phyloP scores from a whole-genome alignment of 257 asterid genomes.

The Solanum boliviense region DNA sequence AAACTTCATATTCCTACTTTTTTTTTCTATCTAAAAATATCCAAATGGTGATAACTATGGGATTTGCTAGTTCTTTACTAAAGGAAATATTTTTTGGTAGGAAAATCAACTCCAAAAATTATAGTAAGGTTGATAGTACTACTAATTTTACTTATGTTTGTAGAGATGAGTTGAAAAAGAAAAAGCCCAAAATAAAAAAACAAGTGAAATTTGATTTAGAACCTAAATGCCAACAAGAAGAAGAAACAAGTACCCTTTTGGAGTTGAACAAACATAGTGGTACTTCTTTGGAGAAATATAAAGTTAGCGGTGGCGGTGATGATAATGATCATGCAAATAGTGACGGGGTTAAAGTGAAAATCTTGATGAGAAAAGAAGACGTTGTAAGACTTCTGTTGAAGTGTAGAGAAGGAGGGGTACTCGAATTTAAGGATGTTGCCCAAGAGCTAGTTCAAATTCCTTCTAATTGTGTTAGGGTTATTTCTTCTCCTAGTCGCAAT shows the following conservation, averaged over 20 bases:
- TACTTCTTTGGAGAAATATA: background rate
- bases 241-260: background rate
- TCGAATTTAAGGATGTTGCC: constrained; percentile 14
- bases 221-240: background rate
- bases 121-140: background rate
- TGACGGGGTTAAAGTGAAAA: background rate
- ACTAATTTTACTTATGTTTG: background rate
- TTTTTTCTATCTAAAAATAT: background rate
- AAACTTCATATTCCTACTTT: background rate
- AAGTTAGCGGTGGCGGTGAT: background rate
- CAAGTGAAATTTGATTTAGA: background rate
- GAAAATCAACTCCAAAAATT: background rate
- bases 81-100: background rate
- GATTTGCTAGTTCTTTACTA: background rate
- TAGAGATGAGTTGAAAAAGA: background rate
- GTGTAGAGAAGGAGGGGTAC: constrained; percentile 17
- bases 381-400: constrained; percentile 17
- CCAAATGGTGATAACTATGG: background rate
- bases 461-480: background rate
- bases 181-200: constrained; percentile 3
- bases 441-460: constrained; percentile 4
- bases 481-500: background rate
- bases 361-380: constrained; percentile 21
- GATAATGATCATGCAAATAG: background rate
- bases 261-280: background rate